Conservation (phyloP, 305 asterid genomes). For the Fraxinus xanthoxyloides region DNA sequence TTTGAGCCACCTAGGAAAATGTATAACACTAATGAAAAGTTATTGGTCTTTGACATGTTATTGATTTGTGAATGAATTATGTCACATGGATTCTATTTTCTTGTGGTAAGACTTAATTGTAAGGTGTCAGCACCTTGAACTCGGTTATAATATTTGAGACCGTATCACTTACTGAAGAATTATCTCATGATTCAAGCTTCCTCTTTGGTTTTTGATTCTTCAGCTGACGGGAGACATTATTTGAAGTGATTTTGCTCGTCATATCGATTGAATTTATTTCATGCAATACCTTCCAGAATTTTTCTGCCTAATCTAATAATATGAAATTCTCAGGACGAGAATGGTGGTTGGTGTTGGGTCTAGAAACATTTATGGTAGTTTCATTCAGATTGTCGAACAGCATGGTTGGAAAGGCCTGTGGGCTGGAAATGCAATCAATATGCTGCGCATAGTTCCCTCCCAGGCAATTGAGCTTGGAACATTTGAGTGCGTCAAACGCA, state of each 20-base stretch:
- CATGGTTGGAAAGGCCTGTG: conserved; percentile 97
- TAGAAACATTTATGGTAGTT: conserved; percentile 69
- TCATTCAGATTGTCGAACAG: conserved; percentile 66
- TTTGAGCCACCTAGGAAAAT: not conserved
- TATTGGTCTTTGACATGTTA: not conserved
- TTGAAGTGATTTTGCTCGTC: not conserved
- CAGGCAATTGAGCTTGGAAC: conserved; percentile 97
- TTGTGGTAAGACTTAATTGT: not conserved
- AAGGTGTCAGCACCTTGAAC: not conserved
- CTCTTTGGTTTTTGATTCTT: not conserved
- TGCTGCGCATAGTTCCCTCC: conserved; percentile 86
- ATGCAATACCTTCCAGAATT: not conserved
- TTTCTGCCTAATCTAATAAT: conserved; percentile 3
- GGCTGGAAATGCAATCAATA: conserved; percentile 94
- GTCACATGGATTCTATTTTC: not conserved
- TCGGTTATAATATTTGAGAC: not conserved
- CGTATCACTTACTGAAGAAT: not conserved
- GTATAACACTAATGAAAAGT: not conserved
- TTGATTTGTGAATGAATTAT: not conserved
- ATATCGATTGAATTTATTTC: conserved; percentile 2
- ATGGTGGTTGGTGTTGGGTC: conserved; percentile 97
- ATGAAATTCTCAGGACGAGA: conserved; percentile 70
- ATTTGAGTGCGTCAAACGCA: conserved; percentile 83
- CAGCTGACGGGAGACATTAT: not conserved
- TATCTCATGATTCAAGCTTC: conserved; percentile 4